phyloP scores from a whole-genome alignment of 805 yeast genomes.

The Millerozyma miso region DNA sequence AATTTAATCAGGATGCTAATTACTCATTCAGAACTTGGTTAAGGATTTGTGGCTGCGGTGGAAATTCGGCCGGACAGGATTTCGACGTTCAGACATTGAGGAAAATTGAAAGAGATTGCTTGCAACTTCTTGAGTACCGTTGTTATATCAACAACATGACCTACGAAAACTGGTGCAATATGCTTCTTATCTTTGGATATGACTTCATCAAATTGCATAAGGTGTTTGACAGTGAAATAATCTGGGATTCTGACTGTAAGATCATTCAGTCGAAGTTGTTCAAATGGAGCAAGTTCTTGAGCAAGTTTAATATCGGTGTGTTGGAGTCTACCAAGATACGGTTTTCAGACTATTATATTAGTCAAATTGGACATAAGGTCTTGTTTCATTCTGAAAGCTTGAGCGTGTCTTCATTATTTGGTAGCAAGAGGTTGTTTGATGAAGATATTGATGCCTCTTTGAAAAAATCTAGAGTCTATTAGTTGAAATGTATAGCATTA shows the following conservation, averaged over 20 bases:
- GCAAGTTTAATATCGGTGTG: constrained; percentile 17
- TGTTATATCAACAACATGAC: constrained; percentile 47
- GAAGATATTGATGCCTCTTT: constrained; percentile 2
- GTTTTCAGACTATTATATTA: constrained; percentile 23
- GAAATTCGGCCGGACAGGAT: constrained; percentile 3
- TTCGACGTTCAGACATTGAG: constrained; percentile 48
- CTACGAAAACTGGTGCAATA: constrained; percentile 47
- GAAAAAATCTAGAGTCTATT: constrained; percentile 7
- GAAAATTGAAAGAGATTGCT: constrained; percentile 48
- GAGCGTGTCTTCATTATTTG: constrained; percentile 6
- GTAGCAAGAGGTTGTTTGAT: constrained; percentile 8
- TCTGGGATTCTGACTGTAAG: constrained; percentile 21
- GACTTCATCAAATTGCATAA: constrained; percentile 37
- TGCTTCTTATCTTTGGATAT: constrained; percentile 38
- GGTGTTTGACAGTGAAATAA: constrained; percentile 19
- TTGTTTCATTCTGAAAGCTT: constrained; percentile 11
- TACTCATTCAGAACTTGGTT: constrained; percentile 71
- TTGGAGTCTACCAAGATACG: constrained; percentile 21
- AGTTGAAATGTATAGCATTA: no score
- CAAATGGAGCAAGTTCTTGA: constrained; percentile 28
- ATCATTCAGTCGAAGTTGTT: constrained; percentile 18
- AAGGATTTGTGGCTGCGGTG: constrained; percentile 56
- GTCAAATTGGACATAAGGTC: constrained; percentile 28
- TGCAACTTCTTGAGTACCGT: constrained; percentile 53
- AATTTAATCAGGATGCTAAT: constrained; percentile 69